Conservation (phyloP, 441 rosid genomes). For the Gossypium schwendimanii region DNA sequence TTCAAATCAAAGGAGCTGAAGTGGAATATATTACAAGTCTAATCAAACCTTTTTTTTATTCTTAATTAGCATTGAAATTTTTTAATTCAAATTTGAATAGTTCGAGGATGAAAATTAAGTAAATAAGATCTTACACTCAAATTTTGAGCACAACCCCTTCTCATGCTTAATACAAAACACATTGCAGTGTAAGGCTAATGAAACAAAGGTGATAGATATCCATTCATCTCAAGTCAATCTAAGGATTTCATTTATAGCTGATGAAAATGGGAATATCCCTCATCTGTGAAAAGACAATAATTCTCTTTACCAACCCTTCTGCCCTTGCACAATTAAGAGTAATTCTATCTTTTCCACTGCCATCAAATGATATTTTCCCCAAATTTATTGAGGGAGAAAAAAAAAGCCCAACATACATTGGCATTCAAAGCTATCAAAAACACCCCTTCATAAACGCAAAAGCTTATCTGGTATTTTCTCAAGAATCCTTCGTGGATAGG, state of each 20-base stretch:
- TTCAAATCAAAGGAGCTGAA: too few species aligned
- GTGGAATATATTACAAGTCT: too few species aligned
- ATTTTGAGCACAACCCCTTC: too few species aligned
- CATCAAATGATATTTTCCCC: conserved; percentile 12
- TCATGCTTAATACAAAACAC: neutral
- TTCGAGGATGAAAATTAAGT: too few species aligned
- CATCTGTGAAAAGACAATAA: conserved; percentile 27
- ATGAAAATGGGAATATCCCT: conserved; percentile 15
- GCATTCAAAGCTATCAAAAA: neutral
- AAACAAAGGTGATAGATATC: neutral
- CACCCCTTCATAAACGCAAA: conserved; percentile 18
- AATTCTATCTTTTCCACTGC: conserved; percentile 17
- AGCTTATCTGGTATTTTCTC: neutral
- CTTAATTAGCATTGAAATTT: too few species aligned
- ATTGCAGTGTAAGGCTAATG: neutral
- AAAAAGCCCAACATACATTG: neutral
- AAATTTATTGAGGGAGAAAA: conserved; percentile 25
- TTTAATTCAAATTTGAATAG: too few species aligned
- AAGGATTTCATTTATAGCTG: conserved; percentile 12
- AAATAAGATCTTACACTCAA: too few species aligned
- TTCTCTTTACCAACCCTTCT: conserved; percentile 22
- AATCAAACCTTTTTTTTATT: too few species aligned
- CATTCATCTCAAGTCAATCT: neutral
- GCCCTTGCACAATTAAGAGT: conserved; percentile 20
- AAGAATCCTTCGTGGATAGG: neutral